Percentiles rank a stretch among this genome's conserved stretches.
These are phyloP conservation scores for Silene latifolia DNA, from an alignment of 148 eudicot species.

Conservation along the genomic window DNA sequence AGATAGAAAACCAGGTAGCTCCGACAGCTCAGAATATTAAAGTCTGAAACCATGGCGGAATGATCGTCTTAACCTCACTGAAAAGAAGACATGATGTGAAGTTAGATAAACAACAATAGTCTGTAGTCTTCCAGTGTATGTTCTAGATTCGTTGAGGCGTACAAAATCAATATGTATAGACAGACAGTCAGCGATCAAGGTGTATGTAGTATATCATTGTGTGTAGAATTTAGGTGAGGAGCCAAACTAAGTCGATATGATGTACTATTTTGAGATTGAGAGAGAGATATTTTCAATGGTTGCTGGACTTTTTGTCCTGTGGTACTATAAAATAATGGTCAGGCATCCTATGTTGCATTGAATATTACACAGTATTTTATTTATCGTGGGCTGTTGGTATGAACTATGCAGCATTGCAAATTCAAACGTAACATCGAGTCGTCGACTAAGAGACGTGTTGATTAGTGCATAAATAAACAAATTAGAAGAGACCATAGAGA, in stretches of 20 bases:
- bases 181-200: slow-evolving; percentile 18
- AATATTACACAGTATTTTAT: slow-evolving; percentile 13
- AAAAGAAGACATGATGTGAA: slow-evolving; percentile 14
- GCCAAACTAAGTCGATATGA: slow-evolving; percentile 8
- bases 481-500: too few species aligned
- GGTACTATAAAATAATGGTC: slow-evolving; percentile 13
- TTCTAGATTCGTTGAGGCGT: slow-evolving; percentile 30
- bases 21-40: neutral
- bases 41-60: neutral
- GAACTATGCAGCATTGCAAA: slow-evolving; percentile 1
- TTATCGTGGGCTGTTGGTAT: neutral
- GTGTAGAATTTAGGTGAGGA: slow-evolving; percentile 21
- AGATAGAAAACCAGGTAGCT: slow-evolving; percentile 21
- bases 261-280: slow-evolving; percentile 27
- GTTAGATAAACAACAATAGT: neutral
- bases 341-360: slow-evolving; percentile 23
- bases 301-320: slow-evolving; percentile 20
- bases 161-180: slow-evolving; percentile 25
- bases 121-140: slow-evolving; percentile 20
- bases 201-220: slow-evolving; percentile 22
- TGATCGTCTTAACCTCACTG: slow-evolving; percentile 9
- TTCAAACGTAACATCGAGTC: slow-evolving; percentile 1
- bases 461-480: neutral
- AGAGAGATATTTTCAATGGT: slow-evolving; percentile 26
- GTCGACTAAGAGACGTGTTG: neutral